A percentile compares a stretch with the other conserved stretches of the same genome.
These are phyloP conservation scores for Pseudocercospora pini-densiflorae DNA, from an alignment of 2,329 filamentous ascomycete species.

Conservation along the genomic window DNA sequence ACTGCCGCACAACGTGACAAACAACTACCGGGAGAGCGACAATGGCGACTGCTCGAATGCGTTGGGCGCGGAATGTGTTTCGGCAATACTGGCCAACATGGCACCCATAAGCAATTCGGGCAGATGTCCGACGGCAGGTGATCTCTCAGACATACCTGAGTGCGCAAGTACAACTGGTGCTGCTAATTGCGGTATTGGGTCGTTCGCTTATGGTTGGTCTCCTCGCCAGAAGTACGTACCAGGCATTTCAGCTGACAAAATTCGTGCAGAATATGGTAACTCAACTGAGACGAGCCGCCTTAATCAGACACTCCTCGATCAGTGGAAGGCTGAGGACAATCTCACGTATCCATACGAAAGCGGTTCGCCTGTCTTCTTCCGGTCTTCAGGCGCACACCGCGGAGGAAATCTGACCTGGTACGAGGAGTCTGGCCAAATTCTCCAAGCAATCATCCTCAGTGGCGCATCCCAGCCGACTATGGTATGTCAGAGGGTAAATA, in stretches of 20 bases:
- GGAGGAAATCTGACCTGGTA: slow-evolving; percentile 3
- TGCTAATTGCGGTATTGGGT: not conserved
- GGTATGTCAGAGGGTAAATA: slow-evolving; percentile 13
- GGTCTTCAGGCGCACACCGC: slow-evolving; percentile 7
- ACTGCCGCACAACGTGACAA: slow-evolving; percentile 6
- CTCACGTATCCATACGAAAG: not conserved
- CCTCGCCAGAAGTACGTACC: no score
- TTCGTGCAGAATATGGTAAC: not conserved
- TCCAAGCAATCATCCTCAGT: slow-evolving; percentile 6
- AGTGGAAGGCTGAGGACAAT: not conserved
- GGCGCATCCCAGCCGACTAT: slow-evolving; percentile 5
- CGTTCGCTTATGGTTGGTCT: not conserved
- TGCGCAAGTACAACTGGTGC: slow-evolving; percentile 6
- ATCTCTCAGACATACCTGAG: not conserved
- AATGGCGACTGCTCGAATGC: slow-evolving; percentile 14
- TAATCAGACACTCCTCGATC: slow-evolving; percentile 7
- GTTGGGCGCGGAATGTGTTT: slow-evolving; percentile 7
- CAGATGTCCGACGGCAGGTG: not conserved
- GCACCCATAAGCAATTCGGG: not conserved
- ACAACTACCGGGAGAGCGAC: slow-evolving; percentile 5
- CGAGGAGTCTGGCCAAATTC: not conserved
- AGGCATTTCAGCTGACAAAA: not conserved
- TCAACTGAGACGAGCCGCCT: not conserved
- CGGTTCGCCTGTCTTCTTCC: slow-evolving; percentile 3
- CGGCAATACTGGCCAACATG: not conserved